A percentile compares a stretch with the other conserved stretches of the same genome.
Evolutionary conservation across 352 stramenopile species (phyloP).

Genomic region (Phytopythium sindhum): DNA sequence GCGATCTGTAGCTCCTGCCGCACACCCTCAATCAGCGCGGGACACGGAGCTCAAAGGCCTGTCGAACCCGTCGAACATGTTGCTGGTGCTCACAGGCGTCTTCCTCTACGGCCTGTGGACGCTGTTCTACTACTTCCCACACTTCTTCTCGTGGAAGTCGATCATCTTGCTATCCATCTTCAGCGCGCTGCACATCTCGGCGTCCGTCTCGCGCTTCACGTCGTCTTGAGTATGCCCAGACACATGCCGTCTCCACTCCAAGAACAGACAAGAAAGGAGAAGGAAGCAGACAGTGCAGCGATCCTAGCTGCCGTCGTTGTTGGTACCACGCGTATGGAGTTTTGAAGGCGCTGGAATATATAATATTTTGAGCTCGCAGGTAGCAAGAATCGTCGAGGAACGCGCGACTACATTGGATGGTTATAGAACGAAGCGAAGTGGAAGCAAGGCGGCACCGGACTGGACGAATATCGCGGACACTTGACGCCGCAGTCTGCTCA

Average conservation of each 20-base stretch:
- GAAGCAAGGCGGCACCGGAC: neutral
- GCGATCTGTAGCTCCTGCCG: conserved; percentile 23
- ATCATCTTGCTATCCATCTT: conserved; percentile 62
- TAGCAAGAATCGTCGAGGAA: neutral
- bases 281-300: neutral
- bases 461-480: neutral
- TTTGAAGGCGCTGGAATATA: conserved; percentile 1
- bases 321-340: neutral
- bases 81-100: conserved; percentile 60
- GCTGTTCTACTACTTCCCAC: conserved; percentile 75
- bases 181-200: conserved; percentile 59
- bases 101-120: conserved; percentile 76
- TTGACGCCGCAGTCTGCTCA: conserved; percentile 14
- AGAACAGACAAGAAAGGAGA: neutral
- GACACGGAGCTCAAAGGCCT: conserved; percentile 49
- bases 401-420: neutral
- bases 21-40: conserved; percentile 39
- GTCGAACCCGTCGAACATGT: conserved; percentile 49
- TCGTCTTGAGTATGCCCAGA: conserved; percentile 10
- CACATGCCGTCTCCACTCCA: no score
- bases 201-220: conserved; percentile 49
- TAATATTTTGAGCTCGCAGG: neutral
- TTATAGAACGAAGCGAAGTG: neutral
- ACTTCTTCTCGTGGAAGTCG: conserved; percentile 76
- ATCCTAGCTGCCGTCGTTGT: neutral